A percentile compares a stretch with the other conserved stretches of the same genome.
These are phyloP conservation scores for Aspergillus ochraceoroseus DNA, from an alignment of 2,329 filamentous ascomycete genomes.

Conservation along the genomic window DNA sequence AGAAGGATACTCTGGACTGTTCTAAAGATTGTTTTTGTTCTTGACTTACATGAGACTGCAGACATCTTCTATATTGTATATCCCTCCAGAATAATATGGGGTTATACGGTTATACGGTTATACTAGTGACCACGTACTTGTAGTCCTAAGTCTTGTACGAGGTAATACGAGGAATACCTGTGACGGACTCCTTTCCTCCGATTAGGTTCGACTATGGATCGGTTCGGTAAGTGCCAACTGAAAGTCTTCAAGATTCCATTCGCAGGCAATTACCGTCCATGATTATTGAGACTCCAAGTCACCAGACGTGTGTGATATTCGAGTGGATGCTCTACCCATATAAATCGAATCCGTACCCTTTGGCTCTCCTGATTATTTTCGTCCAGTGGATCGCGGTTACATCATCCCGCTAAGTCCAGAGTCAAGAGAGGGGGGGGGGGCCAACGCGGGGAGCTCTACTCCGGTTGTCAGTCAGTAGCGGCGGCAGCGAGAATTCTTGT, in stretches of 20 bases:
- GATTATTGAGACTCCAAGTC: neutral
- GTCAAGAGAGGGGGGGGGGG: neutral
- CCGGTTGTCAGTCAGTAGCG: neutral
- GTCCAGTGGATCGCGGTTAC: conserved; percentile 5
- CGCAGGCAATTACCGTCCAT: too few relatives aligned
- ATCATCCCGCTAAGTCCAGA: conserved; percentile 2
- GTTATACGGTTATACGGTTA: too few relatives aligned
- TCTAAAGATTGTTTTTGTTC: too few relatives aligned
- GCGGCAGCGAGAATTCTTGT: too few relatives aligned
- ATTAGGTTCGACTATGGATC: conserved; percentile 1
- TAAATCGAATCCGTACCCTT: neutral
- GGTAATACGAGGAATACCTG: neutral
- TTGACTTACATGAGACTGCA: too few relatives aligned
- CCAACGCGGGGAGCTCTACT: conserved; percentile 2
- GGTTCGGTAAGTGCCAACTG: neutral
- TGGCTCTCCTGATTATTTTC: conserved; percentile 2
- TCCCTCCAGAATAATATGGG: too few relatives aligned
- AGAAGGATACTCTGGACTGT: too few relatives aligned
- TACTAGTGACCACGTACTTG: too few relatives aligned
- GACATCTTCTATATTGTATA: too few relatives aligned
- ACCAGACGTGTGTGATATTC: neutral
- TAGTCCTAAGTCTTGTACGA: neutral
- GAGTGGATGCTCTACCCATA: too few relatives aligned
- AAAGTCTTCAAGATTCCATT: neutral
- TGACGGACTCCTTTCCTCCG: conserved; percentile 8